phyloP scores from a whole-genome alignment of 805 yeast species.

The Cyberlindnera suaveolens region DNA sequence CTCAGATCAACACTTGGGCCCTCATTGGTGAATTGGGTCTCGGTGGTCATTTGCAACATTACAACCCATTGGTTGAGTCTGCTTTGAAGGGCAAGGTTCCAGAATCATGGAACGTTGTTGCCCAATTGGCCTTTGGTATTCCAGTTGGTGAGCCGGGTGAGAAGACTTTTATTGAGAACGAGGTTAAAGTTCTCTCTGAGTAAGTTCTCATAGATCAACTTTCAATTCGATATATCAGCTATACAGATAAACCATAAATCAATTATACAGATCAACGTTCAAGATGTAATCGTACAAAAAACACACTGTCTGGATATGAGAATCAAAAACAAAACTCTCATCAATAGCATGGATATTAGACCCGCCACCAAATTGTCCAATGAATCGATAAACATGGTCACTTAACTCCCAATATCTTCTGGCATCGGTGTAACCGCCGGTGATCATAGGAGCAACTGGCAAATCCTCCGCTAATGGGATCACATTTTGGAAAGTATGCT shows the following conservation, averaged over 20 bases:
- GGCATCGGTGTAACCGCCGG: slow-evolving; percentile 72
- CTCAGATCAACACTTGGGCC: slow-evolving; percentile 45
- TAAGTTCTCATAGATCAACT: not conserved
- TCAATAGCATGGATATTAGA: slow-evolving; percentile 48
- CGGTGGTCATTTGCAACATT: slow-evolving; percentile 50
- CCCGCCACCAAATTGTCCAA: slow-evolving; percentile 26
- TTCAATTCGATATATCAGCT: not conserved
- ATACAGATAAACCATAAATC: not conserved
- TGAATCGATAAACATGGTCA: slow-evolving; percentile 53
- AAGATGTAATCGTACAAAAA: slow-evolving; percentile 44
- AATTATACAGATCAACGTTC: slow-evolving; percentile 29
- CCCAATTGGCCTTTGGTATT: slow-evolving; percentile 46
- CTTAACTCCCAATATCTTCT: slow-evolving; percentile 58
- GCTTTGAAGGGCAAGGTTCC: slow-evolving; percentile 37
- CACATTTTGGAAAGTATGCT: slow-evolving; percentile 46
- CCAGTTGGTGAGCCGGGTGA: slow-evolving; percentile 31
- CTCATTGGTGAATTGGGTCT: slow-evolving; percentile 38
- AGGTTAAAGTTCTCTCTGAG: slow-evolving; percentile 30
- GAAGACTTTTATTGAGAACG: slow-evolving; percentile 37
- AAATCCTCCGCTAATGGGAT: slow-evolving; percentile 1
- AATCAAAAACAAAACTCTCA: slow-evolving; percentile 43
- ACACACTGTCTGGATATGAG: slow-evolving; percentile 47
- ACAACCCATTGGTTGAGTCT: slow-evolving; percentile 37
- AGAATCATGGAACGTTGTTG: slow-evolving; percentile 36
- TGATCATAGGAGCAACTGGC: slow-evolving; percentile 49